Evolutionary conservation across 2,329 filamentous ascomycete genomes (phyloP), one percentile per base, ranked within the genome.

Genomic region (Aspergillus novofumigatus): DNA sequence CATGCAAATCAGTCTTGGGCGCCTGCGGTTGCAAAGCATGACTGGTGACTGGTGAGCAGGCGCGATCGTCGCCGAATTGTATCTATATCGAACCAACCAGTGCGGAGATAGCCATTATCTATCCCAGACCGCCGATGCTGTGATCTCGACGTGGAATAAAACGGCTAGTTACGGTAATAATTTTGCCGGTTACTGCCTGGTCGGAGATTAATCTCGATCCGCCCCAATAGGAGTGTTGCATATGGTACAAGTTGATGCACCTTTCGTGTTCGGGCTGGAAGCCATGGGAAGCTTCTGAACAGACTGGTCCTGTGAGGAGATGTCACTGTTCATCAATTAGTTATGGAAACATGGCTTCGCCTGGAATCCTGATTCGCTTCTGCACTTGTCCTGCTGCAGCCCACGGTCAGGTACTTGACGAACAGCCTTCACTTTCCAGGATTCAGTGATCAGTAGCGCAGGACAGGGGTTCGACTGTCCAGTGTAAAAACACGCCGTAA

Each of bases 91-190:
- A 47, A 38, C 42, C 51, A 42, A 45, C 49, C 52, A 26, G 47
- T n/a, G 21, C 29, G 48, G 35, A 25, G 42, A 59, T 44, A 51
- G 10, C 21, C 35, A 35, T 51, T 52, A 44, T 62, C 53, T 58
- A 56, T 54, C 23, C 50, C 53, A 58, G 52, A 54, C 55, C n/a
- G 44, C 51, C 26, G 28, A 52, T 52, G 29, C 53, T 62, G 59
- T 55, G 42, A 14, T 14, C 14, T 14, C 3, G 44, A 47, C 4
- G 44, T 47, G 44, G 44, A 47, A 25, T 29, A 11, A 20, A 42
- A 50, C 60, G 60, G 60, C 42, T 62, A 62, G 49, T 54, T 54
- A 44, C 60, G 60, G 60, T 35, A 42, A 41, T 52, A 26, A 47
- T 47, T 38, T 52, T 42, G 51, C 45, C 55, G 50, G 44, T 41